A percentile compares a stretch with the other conserved stretches of the same genome.
phyloP scores from a whole-genome alignment of 163 green algal species.

The Trebouxia gelatinosa region DNA sequence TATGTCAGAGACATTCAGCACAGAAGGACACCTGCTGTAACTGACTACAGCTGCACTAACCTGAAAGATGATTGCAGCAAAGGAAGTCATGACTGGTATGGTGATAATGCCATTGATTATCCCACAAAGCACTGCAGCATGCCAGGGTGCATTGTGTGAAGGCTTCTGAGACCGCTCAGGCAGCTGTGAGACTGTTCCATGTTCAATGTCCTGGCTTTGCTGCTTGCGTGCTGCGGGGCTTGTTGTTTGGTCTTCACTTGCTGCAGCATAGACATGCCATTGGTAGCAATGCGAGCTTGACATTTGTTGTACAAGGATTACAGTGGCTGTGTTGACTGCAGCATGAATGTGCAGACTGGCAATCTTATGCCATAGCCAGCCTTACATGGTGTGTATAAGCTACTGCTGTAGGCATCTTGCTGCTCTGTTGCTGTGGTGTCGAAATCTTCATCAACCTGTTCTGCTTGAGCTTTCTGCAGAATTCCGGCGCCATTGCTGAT shows the following conservation, averaged over 20 bases:
- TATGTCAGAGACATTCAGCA: too few species aligned
- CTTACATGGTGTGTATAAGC: too few species aligned
- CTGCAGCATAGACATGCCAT: too few species aligned
- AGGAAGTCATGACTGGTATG: slow-evolving; percentile 74
- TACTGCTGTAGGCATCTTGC: too few species aligned
- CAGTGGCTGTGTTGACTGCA: background rate
- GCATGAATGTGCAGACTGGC: too few species aligned
- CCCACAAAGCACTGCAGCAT: slow-evolving; percentile 54
- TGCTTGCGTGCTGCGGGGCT: background rate
- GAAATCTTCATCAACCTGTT: background rate
- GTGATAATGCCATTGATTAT: slow-evolving; percentile 58
- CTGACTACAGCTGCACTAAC: too few species aligned
- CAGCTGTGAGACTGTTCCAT: background rate
- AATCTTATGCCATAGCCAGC: too few species aligned
- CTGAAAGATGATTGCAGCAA: slow-evolving; percentile 77
- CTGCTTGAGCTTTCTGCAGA: background rate
- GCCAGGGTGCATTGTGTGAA: background rate
- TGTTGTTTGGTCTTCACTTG: background rate
- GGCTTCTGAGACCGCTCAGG: background rate
- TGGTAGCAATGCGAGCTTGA: background rate
- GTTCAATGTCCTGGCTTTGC: background rate
- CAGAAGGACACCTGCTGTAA: too few species aligned
- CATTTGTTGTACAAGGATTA: background rate
- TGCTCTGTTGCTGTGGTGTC: background rate
- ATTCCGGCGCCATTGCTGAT: background rate